Conservation (phyloP, 1,284 basidiomycete genomes). For the Porodaedalea pini region DNA sequence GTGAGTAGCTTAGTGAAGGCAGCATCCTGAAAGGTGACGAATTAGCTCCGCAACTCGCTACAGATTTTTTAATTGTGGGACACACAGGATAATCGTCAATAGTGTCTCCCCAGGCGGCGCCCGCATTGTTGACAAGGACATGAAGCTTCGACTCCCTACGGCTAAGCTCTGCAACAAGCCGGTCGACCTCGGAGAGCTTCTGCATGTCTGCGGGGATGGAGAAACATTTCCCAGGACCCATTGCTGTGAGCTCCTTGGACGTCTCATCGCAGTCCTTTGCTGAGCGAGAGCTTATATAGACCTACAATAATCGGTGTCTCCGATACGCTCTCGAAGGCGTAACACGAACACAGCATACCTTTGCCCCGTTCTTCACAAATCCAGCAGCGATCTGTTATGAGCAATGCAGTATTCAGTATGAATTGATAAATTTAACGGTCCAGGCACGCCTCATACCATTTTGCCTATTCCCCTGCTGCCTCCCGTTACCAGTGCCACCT, state of each 20-base stretch:
- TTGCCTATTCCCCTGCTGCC: slow-evolving; percentile 70
- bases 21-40: slow-evolving; percentile 38
- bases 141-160: slow-evolving; percentile 52
- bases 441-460: slow-evolving; percentile 44
- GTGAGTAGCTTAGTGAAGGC: slow-evolving; percentile 60
- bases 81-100: slow-evolving; percentile 54
- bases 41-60: slow-evolving; percentile 26
- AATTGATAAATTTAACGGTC: not conserved
- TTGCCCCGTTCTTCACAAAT: slow-evolving; percentile 63
- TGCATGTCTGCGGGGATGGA: slow-evolving; percentile 60
- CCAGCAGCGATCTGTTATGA: slow-evolving; percentile 57
- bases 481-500: slow-evolving; percentile 67
- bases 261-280: slow-evolving; percentile 54
- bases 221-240: slow-evolving; percentile 56
- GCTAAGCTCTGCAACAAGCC: slow-evolving; percentile 49
- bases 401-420: not conserved
- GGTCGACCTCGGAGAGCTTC: slow-evolving; percentile 53
- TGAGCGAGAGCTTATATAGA: slow-evolving; percentile 68
- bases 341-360: slow-evolving; percentile 35
- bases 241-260: slow-evolving; percentile 49
- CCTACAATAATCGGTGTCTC: slow-evolving; percentile 36
- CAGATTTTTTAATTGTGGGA: too few species aligned
- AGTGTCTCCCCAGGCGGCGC: slow-evolving; percentile 58
- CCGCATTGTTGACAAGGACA: slow-evolving; percentile 69
- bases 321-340: too few species aligned